phyloP scores from a whole-genome alignment of 2,329 filamentous ascomycete genomes.

The Fusarium illudens region DNA sequence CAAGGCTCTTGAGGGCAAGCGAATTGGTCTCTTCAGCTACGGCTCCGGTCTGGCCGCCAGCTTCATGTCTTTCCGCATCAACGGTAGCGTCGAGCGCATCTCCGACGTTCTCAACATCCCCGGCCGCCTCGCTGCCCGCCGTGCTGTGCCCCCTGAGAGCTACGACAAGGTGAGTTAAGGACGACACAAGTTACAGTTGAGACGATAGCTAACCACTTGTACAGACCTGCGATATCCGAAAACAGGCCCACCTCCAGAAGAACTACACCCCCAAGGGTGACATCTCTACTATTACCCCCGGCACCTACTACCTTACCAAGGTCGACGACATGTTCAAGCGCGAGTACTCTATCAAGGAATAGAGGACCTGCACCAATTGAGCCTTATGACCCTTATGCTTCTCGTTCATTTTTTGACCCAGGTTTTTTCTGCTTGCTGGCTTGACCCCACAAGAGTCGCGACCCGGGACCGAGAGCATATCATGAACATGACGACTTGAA shows the following conservation, averaged over 20 bases:
- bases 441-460: constrained; percentile 14
- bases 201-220: constrained; percentile 32
- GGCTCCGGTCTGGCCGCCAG: constrained; percentile 77
- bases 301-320: constrained; percentile 81
- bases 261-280: constrained; percentile 76
- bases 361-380: constrained; percentile 38
- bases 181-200: not conserved
- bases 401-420: constrained; percentile 20
- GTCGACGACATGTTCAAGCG: constrained; percentile 89
- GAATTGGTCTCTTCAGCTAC: constrained; percentile 80
- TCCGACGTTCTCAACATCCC: constrained; percentile 74
- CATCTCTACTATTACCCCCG: constrained; percentile 69
- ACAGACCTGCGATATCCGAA: constrained; percentile 80
- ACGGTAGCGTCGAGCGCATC: constrained; percentile 74
- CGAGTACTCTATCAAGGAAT: constrained; percentile 79
- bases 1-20: constrained; percentile 73
- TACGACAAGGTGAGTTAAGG: constrained; percentile 73
- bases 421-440: constrained; percentile 24
- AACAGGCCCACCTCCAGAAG: constrained; percentile 86
- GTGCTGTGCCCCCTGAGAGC: constrained; percentile 72
- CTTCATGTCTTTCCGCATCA: constrained; percentile 77
- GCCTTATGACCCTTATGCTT: constrained; percentile 28
- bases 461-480: constrained; percentile 27
- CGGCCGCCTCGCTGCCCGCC: constrained; percentile 71
- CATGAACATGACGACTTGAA: constrained; percentile 34